Base-by-base conservation (phyloP, 306 rosid genomes). In the Glycine soja region DNA sequence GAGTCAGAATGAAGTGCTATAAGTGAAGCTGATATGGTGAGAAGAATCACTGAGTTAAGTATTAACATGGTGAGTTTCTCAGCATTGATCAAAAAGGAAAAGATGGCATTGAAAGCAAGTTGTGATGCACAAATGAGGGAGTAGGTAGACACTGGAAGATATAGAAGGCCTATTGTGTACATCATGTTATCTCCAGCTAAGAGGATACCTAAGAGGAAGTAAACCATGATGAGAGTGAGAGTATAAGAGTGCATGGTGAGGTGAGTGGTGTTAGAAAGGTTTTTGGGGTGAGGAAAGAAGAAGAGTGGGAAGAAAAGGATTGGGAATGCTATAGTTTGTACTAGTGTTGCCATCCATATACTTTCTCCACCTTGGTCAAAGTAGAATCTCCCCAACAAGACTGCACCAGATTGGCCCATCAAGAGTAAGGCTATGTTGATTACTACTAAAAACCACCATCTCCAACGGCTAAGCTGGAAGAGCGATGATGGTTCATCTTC, bases 61-160 rank as follows among this genome's bases (percentile, higher is more conserved):
- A 90, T 72, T 47, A 88, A 79, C 8, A 68, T 57, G 0, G 92
- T 92, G 83, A 90, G 81, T 84, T 90, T 92, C 81, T 92, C 89
- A 52, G 92, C 84, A 46, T 92, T 92, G 85, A 92, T 53, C 59
- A 89, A 71, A 91, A 88, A 90, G 6, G 92, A 92, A 86, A 90
- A 90, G 36, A 92, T 84, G 1, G 93, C 90, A 76, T 90, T 92
- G 86, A 88, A 92, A 51, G 91, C 97, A 42, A 90, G 80, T 18
- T 92, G 95, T 63, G 91, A 85, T 53, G 97, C 87, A 81, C 89
- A 92, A 70, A 90, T 86, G 18, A 92, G 90, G 52, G 97, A 90
- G 84, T 90, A 92, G 12, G 91, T 85, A 24, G 97, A 90, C 66
- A 88, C 87, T 77, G 95, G 89, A 48, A 92, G 97, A 80, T 90